Percentiles rank a stretch among this genome's conserved stretches.
Evolutionary conservation across 1,139 yeast genomes (phyloP).

Genomic region (Protomyces pachydermus): DNA sequence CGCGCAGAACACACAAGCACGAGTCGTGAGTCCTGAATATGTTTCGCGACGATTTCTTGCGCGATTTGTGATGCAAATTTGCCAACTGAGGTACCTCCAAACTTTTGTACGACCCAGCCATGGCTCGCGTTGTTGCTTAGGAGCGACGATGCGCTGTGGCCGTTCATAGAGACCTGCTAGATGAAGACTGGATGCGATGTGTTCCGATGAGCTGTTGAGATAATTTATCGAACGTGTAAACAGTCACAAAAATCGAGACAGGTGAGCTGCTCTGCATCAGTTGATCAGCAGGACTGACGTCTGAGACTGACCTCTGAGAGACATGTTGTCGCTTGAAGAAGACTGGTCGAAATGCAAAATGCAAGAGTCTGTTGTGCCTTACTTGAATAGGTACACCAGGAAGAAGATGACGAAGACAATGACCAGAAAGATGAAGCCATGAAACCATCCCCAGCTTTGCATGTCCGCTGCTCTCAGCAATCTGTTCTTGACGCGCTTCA

Average conservation of each 20-base stretch:
- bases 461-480: slow-evolving; percentile 18
- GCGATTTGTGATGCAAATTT: slow-evolving; percentile 83
- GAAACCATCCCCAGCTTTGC: slow-evolving; percentile 26
- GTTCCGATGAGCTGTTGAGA: neutral
- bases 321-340: too few relatives aligned
- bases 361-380: neutral
- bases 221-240: neutral
- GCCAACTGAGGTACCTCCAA: slow-evolving; percentile 98
- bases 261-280: too few relatives aligned
- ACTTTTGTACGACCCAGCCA: slow-evolving; percentile 88
- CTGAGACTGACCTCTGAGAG: too few relatives aligned
- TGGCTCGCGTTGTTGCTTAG: slow-evolving; percentile 30
- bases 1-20: slow-evolving; percentile 97
- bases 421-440: slow-evolving; percentile 13
- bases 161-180: neutral
- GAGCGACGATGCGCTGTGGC: neutral
- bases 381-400: slow-evolving; percentile 24
- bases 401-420: slow-evolving; percentile 15
- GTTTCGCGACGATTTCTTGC: slow-evolving; percentile 58
- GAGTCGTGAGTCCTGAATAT: slow-evolving; percentile 58
- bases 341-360: too few relatives aligned
- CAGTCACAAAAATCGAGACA: neutral
- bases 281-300: too few relatives aligned
- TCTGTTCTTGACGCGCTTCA: slow-evolving; percentile 20
- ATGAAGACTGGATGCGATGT: neutral